Base-by-base conservation (phyloP, 768 basidiomycete species). In the Dentipellis fragilis region DNA sequence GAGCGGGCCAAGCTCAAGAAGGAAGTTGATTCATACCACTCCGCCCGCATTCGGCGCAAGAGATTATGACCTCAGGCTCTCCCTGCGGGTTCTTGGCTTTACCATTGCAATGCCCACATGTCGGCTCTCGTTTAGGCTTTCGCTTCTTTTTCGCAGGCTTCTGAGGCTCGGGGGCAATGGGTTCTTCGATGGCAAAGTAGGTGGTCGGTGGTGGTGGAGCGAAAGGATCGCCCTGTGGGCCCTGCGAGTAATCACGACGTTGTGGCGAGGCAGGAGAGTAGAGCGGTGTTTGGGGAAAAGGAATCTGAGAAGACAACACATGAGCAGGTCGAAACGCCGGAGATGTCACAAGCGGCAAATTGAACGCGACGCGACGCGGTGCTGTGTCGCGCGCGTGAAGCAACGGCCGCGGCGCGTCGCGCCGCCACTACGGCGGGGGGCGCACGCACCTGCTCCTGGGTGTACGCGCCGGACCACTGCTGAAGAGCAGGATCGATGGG, bases 191-290 rank as follows among this genome's bases (percentile, higher is more conserved):
- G 29, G 72, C 71, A 56, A 81, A 70, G 72, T 74, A 84, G 54
- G 79, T 68, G 55, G 73, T 72, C 40, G 72, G 71, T 54, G 77
- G 76, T 60, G 79, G 83, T 47, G 83, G 87, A 54, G 87, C 85
- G 66, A 90, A 90, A 39, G 88, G 87, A 70, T 89, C 89, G 58
- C 89, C 88, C 64, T 87, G 85, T 14, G 89, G 88, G 21, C 80
- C 86, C 67, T 86, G 80, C 38, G 83, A 78, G 65, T 87, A 88
- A 57, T 81, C 54, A 71, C 69, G 69, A 46, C 69, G 64, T 60
- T 61, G 66, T 55, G 54, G 55, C 50, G 56, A 57, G 51, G 22
- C 35, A 57, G 23, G 62, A 38, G 37, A 60, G 54, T 42, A 57
- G 38, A 40, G 62, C 61, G 14, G 59, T 57, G 40, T 59, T 49